phyloP scores from a whole-genome alignment of 164 flowering plant genomes.

The Umbellularia californica region DNA sequence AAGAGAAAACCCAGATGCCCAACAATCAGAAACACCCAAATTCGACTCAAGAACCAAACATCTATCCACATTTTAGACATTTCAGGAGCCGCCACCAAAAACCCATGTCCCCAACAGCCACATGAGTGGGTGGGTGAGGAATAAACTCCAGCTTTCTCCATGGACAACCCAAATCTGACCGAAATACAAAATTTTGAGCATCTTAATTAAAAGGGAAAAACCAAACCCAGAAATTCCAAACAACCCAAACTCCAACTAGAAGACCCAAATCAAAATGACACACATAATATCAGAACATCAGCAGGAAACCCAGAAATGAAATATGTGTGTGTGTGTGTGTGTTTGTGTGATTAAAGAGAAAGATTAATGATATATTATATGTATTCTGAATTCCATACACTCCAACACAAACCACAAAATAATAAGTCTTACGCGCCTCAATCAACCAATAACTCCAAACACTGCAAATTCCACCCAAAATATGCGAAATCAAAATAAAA shows the following conservation, averaged over 20 bases:
- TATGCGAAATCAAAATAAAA: neutral
- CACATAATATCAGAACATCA: too few species aligned
- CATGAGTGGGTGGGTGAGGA: too few species aligned
- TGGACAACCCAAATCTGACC: neutral
- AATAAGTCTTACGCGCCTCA: neutral
- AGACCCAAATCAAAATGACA: too few species aligned
- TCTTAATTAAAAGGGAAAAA: neutral
- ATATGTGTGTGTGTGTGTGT: too few species aligned
- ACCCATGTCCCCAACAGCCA: neutral
- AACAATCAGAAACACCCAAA: conserved; percentile 4
- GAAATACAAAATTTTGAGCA: neutral
- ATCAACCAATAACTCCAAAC: neutral
- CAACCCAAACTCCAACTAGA: neutral
- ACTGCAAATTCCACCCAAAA: neutral
- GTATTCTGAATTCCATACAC: too few species aligned
- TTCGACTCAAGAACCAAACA: neutral
- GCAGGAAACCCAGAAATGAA: too few species aligned
- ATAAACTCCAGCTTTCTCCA: neutral
- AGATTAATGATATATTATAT: too few species aligned
- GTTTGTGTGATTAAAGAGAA: too few species aligned
- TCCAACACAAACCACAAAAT: too few species aligned
- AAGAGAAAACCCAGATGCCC: conserved; percentile 10
- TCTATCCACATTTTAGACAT: neutral
- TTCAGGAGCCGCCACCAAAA: neutral
- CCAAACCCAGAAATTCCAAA: neutral